Percentiles rank a stretch among this genome's conserved stretches.
Conservation (phyloP, 2,329 filamentous ascomycete genomes). For the Calonectria pseudoreteaudii region DNA sequence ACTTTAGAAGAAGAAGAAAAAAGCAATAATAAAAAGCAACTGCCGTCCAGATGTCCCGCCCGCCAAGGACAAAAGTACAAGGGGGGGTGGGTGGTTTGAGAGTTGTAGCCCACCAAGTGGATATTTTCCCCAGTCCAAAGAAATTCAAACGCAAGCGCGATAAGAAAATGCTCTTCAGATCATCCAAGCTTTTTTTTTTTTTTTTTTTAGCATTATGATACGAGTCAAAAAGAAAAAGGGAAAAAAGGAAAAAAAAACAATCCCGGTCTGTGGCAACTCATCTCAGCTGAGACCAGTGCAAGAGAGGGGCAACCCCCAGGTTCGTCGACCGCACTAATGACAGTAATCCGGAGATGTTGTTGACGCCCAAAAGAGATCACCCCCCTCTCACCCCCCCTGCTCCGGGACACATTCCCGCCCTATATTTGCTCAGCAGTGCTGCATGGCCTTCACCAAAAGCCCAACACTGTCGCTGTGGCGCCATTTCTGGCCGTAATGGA, state of each 20-base stretch:
- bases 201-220: no score
- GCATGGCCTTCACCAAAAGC: not conserved
- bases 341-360: not conserved
- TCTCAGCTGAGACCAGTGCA: not conserved
- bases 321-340: not conserved
- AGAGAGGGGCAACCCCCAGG: not conserved
- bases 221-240: no score
- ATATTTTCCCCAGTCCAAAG: not conserved
- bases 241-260: not conserved
- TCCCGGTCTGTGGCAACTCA: not conserved
- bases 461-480: not conserved
- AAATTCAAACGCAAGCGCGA: not conserved
- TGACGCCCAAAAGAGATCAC: not conserved
- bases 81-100: not conserved
- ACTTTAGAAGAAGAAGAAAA: constrained; percentile 37
- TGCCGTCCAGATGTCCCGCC: not conserved
- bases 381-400: not conserved
- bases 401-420: not conserved
- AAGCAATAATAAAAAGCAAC: constrained; percentile 32
- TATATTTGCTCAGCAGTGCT: not conserved
- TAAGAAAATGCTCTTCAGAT: not conserved
- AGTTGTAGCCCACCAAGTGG: not conserved
- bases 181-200: not conserved
- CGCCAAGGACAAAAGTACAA: not conserved
- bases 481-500: not conserved